phyloP scores from a whole-genome alignment of 495 filamentous ascomycete genomes.

The Xylaria telfairii region DNA sequence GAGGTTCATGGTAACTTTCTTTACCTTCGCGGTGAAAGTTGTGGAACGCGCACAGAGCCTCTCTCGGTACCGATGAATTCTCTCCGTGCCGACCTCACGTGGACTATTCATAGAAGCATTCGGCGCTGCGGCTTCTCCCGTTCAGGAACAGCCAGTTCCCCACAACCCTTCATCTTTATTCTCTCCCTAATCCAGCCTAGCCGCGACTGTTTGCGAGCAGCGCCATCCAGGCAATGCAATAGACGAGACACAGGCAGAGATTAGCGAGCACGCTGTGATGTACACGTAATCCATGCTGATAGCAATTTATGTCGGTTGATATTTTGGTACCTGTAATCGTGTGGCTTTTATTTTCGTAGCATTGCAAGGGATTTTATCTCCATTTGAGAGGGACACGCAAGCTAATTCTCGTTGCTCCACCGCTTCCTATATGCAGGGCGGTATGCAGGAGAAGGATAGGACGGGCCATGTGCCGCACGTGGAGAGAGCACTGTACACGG shows the following conservation, averaged over 20 bases:
- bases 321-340: too few species aligned
- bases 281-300: conserved; percentile 8
- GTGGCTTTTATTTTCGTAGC: background rate
- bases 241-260: background rate
- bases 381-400: conserved; percentile 20
- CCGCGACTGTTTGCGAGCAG: too few species aligned
- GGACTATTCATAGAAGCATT: conserved; percentile 21
- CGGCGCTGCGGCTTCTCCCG: conserved; percentile 6
- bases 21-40: background rate
- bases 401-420: background rate
- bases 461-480: conserved; percentile 16
- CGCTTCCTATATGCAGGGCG: background rate
- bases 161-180: background rate
- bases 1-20: background rate
- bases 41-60: conserved; percentile 10
- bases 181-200: background rate
- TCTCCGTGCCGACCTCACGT: background rate
- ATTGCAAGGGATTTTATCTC: background rate
- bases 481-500: conserved; percentile 13
- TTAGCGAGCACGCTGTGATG: conserved; percentile 5
- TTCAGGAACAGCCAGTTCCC: background rate
- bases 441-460: background rate
- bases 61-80: conserved; percentile 1
- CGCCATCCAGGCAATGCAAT: background rate
- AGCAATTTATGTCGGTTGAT: too few species aligned